Conservation (phyloP, 2,329 filamentous ascomycete species). For the Diaporthe sp. region DNA sequence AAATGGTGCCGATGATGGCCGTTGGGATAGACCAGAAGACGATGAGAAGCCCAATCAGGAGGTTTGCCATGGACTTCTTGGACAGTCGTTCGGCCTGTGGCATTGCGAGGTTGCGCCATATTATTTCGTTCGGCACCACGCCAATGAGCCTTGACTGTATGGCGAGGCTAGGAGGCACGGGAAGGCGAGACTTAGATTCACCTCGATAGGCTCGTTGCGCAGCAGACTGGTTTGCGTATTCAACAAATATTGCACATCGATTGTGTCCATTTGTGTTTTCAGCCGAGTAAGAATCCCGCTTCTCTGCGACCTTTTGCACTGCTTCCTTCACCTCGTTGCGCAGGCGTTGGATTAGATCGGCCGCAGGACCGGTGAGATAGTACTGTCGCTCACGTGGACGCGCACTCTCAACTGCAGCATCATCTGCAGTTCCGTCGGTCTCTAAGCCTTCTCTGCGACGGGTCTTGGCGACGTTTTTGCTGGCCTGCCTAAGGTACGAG, state of each 20-base stretch:
- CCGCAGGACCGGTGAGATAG: conserved; percentile 30
- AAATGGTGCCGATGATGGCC: conserved; percentile 84
- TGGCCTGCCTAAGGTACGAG: conserved; percentile 71
- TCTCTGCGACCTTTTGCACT: conserved; percentile 43
- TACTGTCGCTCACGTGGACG: conserved; percentile 35
- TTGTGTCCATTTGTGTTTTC: conserved; percentile 20
- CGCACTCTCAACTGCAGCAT: conserved; percentile 31
- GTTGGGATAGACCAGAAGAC: conserved; percentile 87
- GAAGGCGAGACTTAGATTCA: conserved; percentile 79
- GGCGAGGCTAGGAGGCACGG: conserved; percentile 65
- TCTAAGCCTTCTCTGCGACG: background rate
- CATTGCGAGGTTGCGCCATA: conserved; percentile 69
- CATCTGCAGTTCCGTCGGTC: background rate
- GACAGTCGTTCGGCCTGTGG: conserved; percentile 38
- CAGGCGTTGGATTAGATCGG: conserved; percentile 36
- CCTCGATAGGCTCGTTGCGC: conserved; percentile 90
- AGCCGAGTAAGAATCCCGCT: conserved; percentile 61
- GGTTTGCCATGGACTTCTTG: conserved; percentile 37
- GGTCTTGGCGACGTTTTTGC: conserved; percentile 69
- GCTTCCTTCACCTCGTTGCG: conserved; percentile 30
- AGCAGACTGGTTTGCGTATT: conserved; percentile 85
- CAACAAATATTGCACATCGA: conserved; percentile 82
- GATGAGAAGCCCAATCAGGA: conserved; percentile 53
- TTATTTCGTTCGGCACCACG: conserved; percentile 82
- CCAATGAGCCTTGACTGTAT: conserved; percentile 90